These are phyloP conservation scores for Vigna angularis DNA, from an alignment of 306 rosid species.

Conservation along the genomic window DNA sequence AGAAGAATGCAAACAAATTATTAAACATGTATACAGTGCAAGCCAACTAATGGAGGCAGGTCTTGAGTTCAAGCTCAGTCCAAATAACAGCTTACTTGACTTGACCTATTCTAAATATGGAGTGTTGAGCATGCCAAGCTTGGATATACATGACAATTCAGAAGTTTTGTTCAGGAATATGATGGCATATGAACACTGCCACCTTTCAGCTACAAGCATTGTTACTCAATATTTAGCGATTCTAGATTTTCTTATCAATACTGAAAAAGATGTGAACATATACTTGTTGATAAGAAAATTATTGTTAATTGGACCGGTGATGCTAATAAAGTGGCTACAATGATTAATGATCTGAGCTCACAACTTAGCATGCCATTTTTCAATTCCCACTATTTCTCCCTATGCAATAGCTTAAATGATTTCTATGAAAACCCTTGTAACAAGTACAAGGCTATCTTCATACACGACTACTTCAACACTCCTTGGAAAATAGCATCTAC, in stretches of 20 bases:
- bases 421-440: background rate
- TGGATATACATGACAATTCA: background rate
- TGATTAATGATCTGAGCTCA: background rate
- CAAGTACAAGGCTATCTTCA: background rate
- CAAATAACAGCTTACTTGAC: slow-evolving; percentile 26
- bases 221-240: slow-evolving; percentile 32
- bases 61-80: slow-evolving; percentile 21
- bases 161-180: slow-evolving; percentile 39
- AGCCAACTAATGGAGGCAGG: slow-evolving; percentile 47
- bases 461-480: background rate
- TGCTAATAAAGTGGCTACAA: background rate
- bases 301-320: background rate
- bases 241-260: slow-evolving; percentile 11
- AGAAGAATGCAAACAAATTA: too few species aligned
- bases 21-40: background rate
- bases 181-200: slow-evolving; percentile 50
- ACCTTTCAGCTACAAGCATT: background rate
- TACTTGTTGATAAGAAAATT: background rate
- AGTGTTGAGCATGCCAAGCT: slow-evolving; percentile 42
- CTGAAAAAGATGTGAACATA: background rate
- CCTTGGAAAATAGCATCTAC: slow-evolving; percentile 12
- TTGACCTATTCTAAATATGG: slow-evolving; percentile 8
- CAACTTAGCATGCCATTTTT: background rate
- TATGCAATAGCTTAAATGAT: background rate
- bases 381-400: background rate